A percentile compares a stretch with the other conserved stretches of the same genome.
Evolutionary conservation across 2,329 filamentous ascomycete genomes (phyloP).

Genomic region (Neoarthrinium moseri): DNA sequence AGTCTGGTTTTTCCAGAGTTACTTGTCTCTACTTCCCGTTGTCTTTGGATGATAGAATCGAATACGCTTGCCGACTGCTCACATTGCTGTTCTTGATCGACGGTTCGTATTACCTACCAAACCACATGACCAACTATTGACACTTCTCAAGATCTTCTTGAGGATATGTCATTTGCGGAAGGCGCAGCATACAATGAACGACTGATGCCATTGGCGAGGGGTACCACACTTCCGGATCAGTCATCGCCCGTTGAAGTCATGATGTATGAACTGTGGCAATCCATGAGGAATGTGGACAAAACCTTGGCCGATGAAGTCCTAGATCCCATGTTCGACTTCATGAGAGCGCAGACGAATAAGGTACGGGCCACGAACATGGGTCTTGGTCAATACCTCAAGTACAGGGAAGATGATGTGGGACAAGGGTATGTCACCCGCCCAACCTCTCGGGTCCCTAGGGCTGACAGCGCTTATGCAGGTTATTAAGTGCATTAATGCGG

Average conservation of each 20-base stretch:
- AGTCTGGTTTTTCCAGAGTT: slow-evolving; percentile 30
- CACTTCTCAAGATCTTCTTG: slow-evolving; percentile 33
- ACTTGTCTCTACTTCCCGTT: slow-evolving; percentile 37
- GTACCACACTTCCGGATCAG: slow-evolving; percentile 26
- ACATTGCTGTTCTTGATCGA: slow-evolving; percentile 41
- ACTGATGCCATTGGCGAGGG: slow-evolving; percentile 33
- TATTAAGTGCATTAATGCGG: slow-evolving; percentile 31
- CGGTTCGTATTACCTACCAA: slow-evolving; percentile 26
- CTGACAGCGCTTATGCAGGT: slow-evolving; percentile 11
- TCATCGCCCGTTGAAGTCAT: slow-evolving; percentile 31
- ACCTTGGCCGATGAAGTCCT: slow-evolving; percentile 30
- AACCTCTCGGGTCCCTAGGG: neutral
- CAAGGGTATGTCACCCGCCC: slow-evolving; percentile 25
- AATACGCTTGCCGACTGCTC: slow-evolving; percentile 35
- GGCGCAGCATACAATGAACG: slow-evolving; percentile 34
- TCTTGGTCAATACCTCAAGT: slow-evolving; percentile 30
- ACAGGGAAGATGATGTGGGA: slow-evolving; percentile 35
- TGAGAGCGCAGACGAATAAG: slow-evolving; percentile 34
- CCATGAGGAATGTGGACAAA: slow-evolving; percentile 30
- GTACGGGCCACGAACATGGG: slow-evolving; percentile 16
- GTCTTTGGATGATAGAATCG: slow-evolving; percentile 35
- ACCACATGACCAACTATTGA: neutral
- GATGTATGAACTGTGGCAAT: slow-evolving; percentile 33
- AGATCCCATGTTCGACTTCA: slow-evolving; percentile 34
- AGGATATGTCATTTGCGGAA: slow-evolving; percentile 38